Conservation (phyloP, 768 basidiomycete genomes). For the Pholiota conissans region DNA sequence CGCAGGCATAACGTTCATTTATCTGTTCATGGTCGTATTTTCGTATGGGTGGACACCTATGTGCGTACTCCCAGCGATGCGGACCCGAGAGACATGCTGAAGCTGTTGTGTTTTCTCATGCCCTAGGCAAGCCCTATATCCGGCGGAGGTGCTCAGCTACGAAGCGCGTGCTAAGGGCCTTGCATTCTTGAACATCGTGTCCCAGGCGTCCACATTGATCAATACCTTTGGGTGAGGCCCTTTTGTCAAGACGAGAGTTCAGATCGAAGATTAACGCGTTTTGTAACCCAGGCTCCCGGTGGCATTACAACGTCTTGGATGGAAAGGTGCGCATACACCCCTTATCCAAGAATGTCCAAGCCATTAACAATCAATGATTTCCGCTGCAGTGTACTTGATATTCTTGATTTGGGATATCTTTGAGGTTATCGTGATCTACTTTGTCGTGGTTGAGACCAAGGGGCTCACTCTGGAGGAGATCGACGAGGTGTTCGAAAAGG, state of each 20-base stretch:
- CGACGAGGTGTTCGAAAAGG: constrained; percentile 43
- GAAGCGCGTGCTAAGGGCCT: constrained; percentile 54
- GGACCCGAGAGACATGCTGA: neutral
- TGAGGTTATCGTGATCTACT: constrained; percentile 45
- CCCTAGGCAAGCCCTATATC: constrained; percentile 50
- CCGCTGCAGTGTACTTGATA: constrained; percentile 44
- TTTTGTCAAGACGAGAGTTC: neutral
- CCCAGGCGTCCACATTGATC: constrained; percentile 43
- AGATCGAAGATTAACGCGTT: neutral
- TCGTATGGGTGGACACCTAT: constrained; percentile 60
- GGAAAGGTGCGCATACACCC: constrained; percentile 40
- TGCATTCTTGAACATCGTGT: constrained; percentile 45
- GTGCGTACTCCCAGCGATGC: constrained; percentile 24
- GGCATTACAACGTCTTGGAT: constrained; percentile 41
- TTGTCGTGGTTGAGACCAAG: constrained; percentile 53
- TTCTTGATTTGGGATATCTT: constrained; percentile 51
- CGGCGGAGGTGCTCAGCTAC: constrained; percentile 51
- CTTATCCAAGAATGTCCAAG: neutral
- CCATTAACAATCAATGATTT: constrained; percentile 2
- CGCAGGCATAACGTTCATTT: constrained; percentile 54
- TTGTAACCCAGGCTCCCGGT: constrained; percentile 38
- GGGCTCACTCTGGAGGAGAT: constrained; percentile 52
- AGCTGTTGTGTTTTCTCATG: neutral
- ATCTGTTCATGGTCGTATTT: constrained; percentile 51
- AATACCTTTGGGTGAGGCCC: constrained; percentile 49